Evolutionary conservation across 345 rosid genomes (phyloP), one percentile per base, ranked within the genome.

Genomic region (Gossypium turneri): DNA sequence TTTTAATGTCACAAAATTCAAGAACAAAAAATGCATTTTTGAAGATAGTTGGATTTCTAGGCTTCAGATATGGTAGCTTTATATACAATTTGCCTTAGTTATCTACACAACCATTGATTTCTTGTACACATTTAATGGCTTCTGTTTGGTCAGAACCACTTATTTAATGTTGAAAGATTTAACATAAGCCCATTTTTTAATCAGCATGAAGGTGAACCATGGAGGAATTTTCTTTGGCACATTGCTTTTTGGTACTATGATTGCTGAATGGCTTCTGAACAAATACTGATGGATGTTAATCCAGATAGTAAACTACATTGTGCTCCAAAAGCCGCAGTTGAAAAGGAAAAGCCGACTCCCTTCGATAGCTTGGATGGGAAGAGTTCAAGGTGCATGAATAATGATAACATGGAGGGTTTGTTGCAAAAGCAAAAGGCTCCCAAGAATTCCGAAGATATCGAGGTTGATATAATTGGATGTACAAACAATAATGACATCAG

Each of bases 391-490:
- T 76, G 86, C 79, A 38, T 71, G 66, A 73, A 61, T 43, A 81
- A 81, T 13, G 24, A 24, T 47, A 51, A 17, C 69, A 77, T 47
- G 77, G 79, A 73, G 55, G 22, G 66, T 79, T 27, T 66, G 76
- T 74, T 74, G 56, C 76, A 76, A 27, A 74, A 25, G 64, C 75
- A 77, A 76, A 76, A 11, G 43, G 76, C 72, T 64, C 70, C 82
- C 57, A 79, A 76, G 56, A 70, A 75, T 71, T 67, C 68, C 43
- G 90, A 87, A 70, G 88, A 88, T 69, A 61, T 88, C 52, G 87
- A 83, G 50, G 86, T 92, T 83, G 92, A 94, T 74, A 78, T 93
- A 67, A 61, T 82, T 51, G 85, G 85, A 70, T 73, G 75, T 78
- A 79, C 79, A 9, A 73, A 71, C 56, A 34, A 67, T 67, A 81